Conservation (phyloP, 2,329 filamentous ascomycete species). For the Aspergillus sp. region DNA sequence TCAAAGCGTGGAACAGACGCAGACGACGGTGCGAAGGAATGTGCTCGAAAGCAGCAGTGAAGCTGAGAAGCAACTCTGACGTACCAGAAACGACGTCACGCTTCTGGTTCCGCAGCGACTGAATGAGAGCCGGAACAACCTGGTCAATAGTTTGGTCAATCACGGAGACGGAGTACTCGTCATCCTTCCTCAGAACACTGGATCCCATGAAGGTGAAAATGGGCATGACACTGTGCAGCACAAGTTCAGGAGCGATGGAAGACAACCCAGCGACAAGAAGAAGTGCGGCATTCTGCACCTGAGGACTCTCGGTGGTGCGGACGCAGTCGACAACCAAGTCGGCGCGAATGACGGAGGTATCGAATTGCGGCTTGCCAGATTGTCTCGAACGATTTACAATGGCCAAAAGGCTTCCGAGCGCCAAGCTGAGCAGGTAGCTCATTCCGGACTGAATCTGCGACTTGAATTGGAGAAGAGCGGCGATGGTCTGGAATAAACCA, state of each 20-base stretch:
- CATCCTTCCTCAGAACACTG: conserved; percentile 82
- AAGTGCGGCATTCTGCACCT: conserved; percentile 87
- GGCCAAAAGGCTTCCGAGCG: conserved; percentile 71
- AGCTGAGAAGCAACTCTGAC: conserved; percentile 86
- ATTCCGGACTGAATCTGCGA: conserved; percentile 76
- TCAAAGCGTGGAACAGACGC: conserved; percentile 74
- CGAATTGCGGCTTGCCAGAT: conserved; percentile 49
- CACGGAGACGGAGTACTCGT: conserved; percentile 94
- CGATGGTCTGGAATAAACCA: conserved; percentile 75
- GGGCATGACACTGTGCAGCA: conserved; percentile 96
- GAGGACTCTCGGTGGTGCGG: conserved; percentile 80
- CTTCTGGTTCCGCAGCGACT: conserved; percentile 70
- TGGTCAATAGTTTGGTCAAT: conserved; percentile 90
- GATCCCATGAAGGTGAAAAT: conserved; percentile 98
- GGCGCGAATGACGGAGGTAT: conserved; percentile 72
- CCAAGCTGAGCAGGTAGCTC: conserved; percentile 80
- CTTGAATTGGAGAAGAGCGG: conserved; percentile 78
- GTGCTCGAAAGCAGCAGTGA: conserved; percentile 93
- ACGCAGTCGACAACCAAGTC: conserved; percentile 93
- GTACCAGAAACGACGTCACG: conserved; percentile 74
- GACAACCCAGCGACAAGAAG: conserved; percentile 82
- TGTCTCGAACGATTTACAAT: conserved; percentile 72
- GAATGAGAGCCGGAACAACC: conserved; percentile 85
- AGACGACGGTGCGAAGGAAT: conserved; percentile 81
- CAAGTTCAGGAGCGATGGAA: conserved; percentile 78